These are phyloP conservation scores for Plantago coronopus DNA, from an alignment of 305 asterid species.

Conservation along the genomic window DNA sequence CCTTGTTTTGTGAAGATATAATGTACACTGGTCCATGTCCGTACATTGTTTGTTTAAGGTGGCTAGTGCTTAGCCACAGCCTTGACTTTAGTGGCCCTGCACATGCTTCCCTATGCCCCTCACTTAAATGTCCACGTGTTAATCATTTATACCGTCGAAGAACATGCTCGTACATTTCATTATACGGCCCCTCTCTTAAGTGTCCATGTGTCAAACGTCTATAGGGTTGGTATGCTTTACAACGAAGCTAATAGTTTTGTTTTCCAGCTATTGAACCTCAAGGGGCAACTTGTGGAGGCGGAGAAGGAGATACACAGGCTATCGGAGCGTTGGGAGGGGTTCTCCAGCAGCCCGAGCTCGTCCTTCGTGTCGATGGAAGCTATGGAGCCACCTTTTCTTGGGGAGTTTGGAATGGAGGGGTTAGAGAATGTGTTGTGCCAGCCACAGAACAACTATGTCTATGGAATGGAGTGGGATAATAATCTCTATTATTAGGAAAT, in stretches of 20 bases:
- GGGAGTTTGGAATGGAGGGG: slow-evolving; percentile 57
- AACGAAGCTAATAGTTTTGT: background rate
- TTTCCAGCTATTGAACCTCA: slow-evolving; percentile 55
- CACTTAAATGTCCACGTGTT: background rate
- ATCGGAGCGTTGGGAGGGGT: slow-evolving; percentile 28
- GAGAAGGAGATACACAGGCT: slow-evolving; percentile 53
- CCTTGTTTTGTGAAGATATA: slow-evolving; percentile 13
- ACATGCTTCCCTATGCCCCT: background rate
- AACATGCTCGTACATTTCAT: no score
- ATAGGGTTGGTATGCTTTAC: no score
- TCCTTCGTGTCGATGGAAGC: slow-evolving; percentile 30
- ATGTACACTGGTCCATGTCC: slow-evolving; percentile 19
- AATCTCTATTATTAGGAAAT: slow-evolving; percentile 23
- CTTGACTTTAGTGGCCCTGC: slow-evolving; percentile 8
- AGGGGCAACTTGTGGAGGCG: slow-evolving; percentile 53
- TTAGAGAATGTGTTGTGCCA: slow-evolving; percentile 37
- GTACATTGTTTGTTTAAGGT: slow-evolving; percentile 36
- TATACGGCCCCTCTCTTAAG: background rate
- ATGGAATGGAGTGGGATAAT: slow-evolving; percentile 34
- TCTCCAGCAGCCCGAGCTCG: slow-evolving; percentile 17
- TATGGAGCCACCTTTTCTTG: slow-evolving; percentile 45
- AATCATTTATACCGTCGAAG: no score
- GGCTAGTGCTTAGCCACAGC: slow-evolving; percentile 15
- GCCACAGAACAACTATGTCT: slow-evolving; percentile 22
- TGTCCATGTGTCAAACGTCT: background rate